A percentile compares a stretch with the other conserved stretches of the same genome.
These are phyloP conservation scores for Hyphopichia homilentoma DNA, from an alignment of 805 yeast species.

Conservation along the genomic window DNA sequence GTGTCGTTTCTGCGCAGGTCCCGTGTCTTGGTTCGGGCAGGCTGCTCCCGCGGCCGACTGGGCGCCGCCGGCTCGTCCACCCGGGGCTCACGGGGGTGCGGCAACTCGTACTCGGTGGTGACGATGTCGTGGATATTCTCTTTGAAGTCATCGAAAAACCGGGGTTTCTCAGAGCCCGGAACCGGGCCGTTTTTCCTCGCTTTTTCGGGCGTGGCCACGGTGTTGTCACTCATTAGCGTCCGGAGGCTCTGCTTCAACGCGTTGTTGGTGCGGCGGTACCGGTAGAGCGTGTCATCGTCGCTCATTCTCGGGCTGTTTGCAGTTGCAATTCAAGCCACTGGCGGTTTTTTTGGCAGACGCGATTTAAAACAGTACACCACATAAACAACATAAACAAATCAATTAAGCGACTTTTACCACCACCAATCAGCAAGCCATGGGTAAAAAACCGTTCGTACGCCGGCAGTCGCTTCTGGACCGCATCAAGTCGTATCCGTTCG, in stretches of 20 bases:
- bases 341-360: no score
- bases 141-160: conserved; percentile 16
- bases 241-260: conserved; percentile 7
- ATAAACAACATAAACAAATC: no score
- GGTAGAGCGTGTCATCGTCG: conserved; percentile 1
- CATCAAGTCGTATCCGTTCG: conserved; percentile 35
- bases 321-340: no score
- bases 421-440: no score
- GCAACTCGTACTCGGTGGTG: conserved; percentile 16
- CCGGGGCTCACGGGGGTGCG: conserved; percentile 5
- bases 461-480: conserved; percentile 26
- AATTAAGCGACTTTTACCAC: no score
- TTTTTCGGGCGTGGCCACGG: conserved; percentile 6
- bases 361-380: no score
- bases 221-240: conserved; percentile 8
- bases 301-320: conserved; percentile 1
- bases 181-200: conserved; percentile 2
- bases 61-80: not conserved
- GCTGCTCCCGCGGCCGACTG: not conserved
- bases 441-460: conserved; percentile 13
- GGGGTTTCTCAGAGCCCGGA: conserved; percentile 6
- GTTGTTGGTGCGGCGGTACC: conserved; percentile 3
- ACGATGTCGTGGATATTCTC: conserved; percentile 20
- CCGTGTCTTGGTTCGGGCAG: no score
- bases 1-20: no score